Base-by-base conservation (phyloP, 2,329 filamentous ascomycete species). In the Talaromyces sp. region DNA sequence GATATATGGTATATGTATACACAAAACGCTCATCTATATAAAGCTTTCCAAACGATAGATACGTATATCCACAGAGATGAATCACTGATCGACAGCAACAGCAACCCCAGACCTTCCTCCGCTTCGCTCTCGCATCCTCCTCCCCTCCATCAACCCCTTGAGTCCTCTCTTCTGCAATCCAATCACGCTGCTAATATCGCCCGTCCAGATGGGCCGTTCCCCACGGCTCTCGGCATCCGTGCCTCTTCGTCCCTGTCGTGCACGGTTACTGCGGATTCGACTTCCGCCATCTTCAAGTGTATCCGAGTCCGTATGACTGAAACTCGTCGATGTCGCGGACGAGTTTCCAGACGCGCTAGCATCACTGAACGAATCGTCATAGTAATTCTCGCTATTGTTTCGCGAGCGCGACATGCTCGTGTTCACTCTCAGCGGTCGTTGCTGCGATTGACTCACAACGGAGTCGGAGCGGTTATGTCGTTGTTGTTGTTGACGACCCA, bases 131-230 rank as follows among this genome's bases (percentile, higher is more conserved):
- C 93, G 84, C 82, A 97, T 88, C 67, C 94, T 85, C 53, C 94
- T 83, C 3, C 94, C 94, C 77, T 98, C 95, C 95, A 99, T 98
- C 70, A 99, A 78, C 0, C 95, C 95, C 66, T 94, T 85, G 40
- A 99, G 78, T 0, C 95, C 95, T 63, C 95, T 85, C 82, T 99
- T 99, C 82, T 99, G 95, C 69, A 99, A 76, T 0, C 95, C 95
- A 70, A 99, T 96, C 2, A 98, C 94, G 58, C 92, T 92, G 80
- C 80, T 96, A 87, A 65, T 90, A 89, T 72, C 85, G 82, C 81
- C 82, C 1, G 79, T 84, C 94, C 95, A 99, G 0, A 94, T 82
- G 69, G 93, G 90, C 15, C 86, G 80, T 15, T 83, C 78, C 2
- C 71, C 69, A 10, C 61, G 61, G 25, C 51, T 65, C 36, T 72